Base-by-base conservation (phyloP, 371 early-diverging fungal species). In the Mortierella sp. region DNA sequence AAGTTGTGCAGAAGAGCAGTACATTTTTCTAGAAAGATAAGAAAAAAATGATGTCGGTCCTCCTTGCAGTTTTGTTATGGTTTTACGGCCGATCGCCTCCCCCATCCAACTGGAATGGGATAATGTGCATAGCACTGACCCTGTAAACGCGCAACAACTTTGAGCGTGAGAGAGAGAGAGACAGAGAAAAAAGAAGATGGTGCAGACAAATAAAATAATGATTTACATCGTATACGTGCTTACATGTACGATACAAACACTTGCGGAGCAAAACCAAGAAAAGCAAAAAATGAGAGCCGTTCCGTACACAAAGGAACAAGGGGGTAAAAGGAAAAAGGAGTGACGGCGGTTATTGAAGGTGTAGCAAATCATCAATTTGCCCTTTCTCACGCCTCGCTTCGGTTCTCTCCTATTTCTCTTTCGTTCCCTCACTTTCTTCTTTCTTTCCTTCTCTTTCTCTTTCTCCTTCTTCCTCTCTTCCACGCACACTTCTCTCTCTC, bases 331-430 rank as follows among this genome's bases (percentile, higher is more conserved):
- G 28, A 31, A 16, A 57, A 26, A 28, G 31, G 60, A 26, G 19
- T 63, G 34, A 31, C 19, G 60, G 38, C 13, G 60, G 63, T 3
- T 14, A 34, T 63, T 60, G 16, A 63, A 34, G 31, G 28, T 60
- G 26, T 26, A 28, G 19, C 31, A 60, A 19, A 28, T 7, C 60
- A 60, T 16, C 31, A 16, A 63, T 19, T 68, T 24, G 68, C 10
- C 38, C 24, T 38, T 68, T 68, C 68, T 68, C 68, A 68, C 68
- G 68, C 68, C 44, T 63, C 68, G 68, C 68, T 38, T 68, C 68
- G 68, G 42, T 68, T 65, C 42, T 65, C 28, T 10, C 13, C n/a
- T n/a, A n/a, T n/a, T n/a, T 14, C 13, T 63, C 34, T 34, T 21
- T 34, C 19, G 8, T 31, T 31, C 31, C 21, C 2, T 38, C 2